Conservation (phyloP, 2,329 filamentous ascomycete genomes). For the Leptographium galeiforme region DNA sequence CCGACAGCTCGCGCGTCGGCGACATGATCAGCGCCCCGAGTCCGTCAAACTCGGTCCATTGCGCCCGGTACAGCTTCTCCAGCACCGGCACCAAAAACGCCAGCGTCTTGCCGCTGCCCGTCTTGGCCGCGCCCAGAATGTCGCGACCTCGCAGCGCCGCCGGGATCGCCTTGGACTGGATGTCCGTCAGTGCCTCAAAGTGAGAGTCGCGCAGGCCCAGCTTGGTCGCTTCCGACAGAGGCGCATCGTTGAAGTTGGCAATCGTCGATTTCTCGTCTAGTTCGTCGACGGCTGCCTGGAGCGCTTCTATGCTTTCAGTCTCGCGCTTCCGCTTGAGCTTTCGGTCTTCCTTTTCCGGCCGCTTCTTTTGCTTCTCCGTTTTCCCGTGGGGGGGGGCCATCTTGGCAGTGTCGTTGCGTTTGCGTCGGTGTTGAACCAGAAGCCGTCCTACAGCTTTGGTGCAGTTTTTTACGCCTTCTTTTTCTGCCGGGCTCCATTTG, state of each 20-base stretch:
- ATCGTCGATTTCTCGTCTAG: slow-evolving; percentile 42
- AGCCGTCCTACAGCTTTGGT: background rate
- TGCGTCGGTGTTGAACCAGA: background rate
- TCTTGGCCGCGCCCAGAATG: slow-evolving; percentile 90
- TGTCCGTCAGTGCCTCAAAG: slow-evolving; percentile 81
- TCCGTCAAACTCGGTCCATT: slow-evolving; percentile 84
- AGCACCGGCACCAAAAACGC: slow-evolving; percentile 86
- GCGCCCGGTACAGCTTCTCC: slow-evolving; percentile 78
- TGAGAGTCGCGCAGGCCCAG: slow-evolving; percentile 73
- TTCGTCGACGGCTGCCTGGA: slow-evolving; percentile 13
- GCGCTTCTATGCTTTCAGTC: slow-evolving; percentile 14
- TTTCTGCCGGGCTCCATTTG: background rate
- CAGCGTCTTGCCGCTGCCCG: slow-evolving; percentile 88
- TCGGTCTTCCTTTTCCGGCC: slow-evolving; percentile 9
- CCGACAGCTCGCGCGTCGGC: slow-evolving; percentile 86
- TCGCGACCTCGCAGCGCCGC: slow-evolving; percentile 74
- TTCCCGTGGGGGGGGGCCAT: slow-evolving; percentile 7
- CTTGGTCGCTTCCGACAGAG: slow-evolving; percentile 68
- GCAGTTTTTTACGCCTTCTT: background rate
- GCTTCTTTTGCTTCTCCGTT: background rate
- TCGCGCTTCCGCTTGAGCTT: slow-evolving; percentile 16
- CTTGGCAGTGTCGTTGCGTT: background rate
- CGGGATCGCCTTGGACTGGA: slow-evolving; percentile 82
- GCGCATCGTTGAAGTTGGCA: slow-evolving; percentile 67
- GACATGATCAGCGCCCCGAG: slow-evolving; percentile 86